These are phyloP conservation scores for Oryza glumipatula DNA, from an alignment of 176 grass and related monocot species.

Conservation along the genomic window DNA sequence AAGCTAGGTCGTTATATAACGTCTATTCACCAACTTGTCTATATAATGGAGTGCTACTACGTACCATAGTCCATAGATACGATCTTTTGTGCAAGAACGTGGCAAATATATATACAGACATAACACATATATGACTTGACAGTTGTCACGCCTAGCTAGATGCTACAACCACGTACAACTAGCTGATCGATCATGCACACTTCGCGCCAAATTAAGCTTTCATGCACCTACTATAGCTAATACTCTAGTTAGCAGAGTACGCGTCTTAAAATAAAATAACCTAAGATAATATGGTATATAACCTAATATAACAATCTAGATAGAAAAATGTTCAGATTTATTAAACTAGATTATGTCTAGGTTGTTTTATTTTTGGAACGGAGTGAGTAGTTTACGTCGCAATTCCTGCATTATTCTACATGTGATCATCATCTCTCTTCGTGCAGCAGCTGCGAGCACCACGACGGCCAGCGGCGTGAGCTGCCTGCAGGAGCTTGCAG, in stretches of 20 bases:
- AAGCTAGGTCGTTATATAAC: neutral
- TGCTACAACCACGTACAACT: slow-evolving; percentile 12
- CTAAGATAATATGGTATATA: no score
- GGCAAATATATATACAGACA: neutral
- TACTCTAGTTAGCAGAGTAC: no score
- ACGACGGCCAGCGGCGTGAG: slow-evolving; percentile 34
- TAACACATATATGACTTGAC: neutral
- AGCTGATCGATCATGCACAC: neutral
- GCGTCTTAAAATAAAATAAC: no score
- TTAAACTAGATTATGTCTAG: no score
- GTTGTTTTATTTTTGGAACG: no score
- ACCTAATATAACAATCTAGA: no score
- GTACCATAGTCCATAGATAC: neutral
- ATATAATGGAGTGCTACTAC: neutral
- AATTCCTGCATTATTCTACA: slow-evolving; percentile 8
- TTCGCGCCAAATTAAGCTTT: slow-evolving; percentile 24
- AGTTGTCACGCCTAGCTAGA: slow-evolving; percentile 5
- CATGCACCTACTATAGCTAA: no score
- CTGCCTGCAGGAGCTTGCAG: slow-evolving; percentile 45
- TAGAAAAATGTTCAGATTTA: no score
- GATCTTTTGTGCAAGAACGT: neutral
- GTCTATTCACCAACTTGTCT: neutral
- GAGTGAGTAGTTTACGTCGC: neutral
- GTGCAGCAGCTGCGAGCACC: slow-evolving; percentile 32
- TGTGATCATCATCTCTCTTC: neutral